Conservation (phyloP, 2,329 filamentous ascomycete species). For the Ilyonectria destructans region DNA sequence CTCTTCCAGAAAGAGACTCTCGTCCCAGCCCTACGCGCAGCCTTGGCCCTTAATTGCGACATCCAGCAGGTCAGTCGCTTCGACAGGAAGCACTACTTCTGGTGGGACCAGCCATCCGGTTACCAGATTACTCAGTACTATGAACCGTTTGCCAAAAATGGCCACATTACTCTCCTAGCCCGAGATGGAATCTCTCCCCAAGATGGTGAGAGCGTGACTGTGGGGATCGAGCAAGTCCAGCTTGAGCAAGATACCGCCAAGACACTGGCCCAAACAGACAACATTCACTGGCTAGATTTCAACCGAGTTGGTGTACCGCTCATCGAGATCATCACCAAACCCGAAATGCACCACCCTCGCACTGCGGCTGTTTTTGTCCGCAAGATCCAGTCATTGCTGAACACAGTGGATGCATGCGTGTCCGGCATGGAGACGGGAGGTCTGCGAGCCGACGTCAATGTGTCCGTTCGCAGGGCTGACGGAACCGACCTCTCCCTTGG, state of each 20-base stretch:
- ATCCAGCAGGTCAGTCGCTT: slow-evolving; percentile 86
- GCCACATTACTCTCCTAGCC: slow-evolving; percentile 78
- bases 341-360: slow-evolving; percentile 88
- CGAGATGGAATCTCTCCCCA: slow-evolving; percentile 86
- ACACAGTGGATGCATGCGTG: slow-evolving; percentile 86
- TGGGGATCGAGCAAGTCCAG: slow-evolving; percentile 95
- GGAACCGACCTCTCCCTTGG: slow-evolving; percentile 71
- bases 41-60: slow-evolving; percentile 85
- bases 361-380: slow-evolving; percentile 91
- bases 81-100: slow-evolving; percentile 99
- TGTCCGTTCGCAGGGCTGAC: slow-evolving; percentile 81
- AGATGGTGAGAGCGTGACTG: slow-evolving; percentile 78
- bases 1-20: slow-evolving; percentile 87
- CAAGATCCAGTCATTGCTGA: slow-evolving; percentile 88
- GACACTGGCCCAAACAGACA: slow-evolving; percentile 84
- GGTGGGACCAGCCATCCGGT: slow-evolving; percentile 96
- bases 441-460: slow-evolving; percentile 93
- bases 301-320: slow-evolving; percentile 93
- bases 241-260: slow-evolving; percentile 99
- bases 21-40: slow-evolving; percentile 91
- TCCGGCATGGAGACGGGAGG: slow-evolving; percentile 95
- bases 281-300: slow-evolving; percentile 88
- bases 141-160: slow-evolving; percentile 78
- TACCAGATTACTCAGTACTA: slow-evolving; percentile 99
- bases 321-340: slow-evolving; percentile 95